Conservation (phyloP, 768 basidiomycete species). For the Boletus reticuloceps region DNA sequence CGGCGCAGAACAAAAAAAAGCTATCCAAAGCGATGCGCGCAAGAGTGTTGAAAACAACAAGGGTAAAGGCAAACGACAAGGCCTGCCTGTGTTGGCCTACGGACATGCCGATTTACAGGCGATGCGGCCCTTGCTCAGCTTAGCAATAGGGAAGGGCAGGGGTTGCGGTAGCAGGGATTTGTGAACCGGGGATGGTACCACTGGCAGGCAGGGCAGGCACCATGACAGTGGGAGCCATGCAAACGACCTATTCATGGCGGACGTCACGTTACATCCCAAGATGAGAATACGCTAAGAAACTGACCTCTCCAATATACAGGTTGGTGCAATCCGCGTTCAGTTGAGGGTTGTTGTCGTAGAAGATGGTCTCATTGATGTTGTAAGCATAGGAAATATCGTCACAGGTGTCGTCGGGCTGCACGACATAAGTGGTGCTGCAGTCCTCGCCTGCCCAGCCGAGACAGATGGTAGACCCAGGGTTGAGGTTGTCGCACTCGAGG, state of each 20-base stretch:
- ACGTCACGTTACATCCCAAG: not conserved
- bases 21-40: conserved; percentile 1
- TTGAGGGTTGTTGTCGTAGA: conserved; percentile 75
- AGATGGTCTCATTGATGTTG: conserved; percentile 50
- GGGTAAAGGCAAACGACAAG: conserved; percentile 21
- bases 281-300: conserved; percentile 12
- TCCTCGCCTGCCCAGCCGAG: conserved; percentile 59
- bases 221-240: conserved; percentile 39
- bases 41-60: not conserved
- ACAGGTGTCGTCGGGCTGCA: conserved; percentile 57
- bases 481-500: conserved; percentile 56
- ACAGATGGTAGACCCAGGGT: conserved; percentile 51
- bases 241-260: conserved; percentile 45
- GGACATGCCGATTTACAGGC: conserved; percentile 5
- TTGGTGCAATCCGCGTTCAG: conserved; percentile 55
- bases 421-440: conserved; percentile 59
- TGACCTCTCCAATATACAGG: conserved; percentile 75
- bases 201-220: conserved; percentile 45
- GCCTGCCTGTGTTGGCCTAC: conserved; percentile 24
- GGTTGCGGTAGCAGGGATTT: conserved; percentile 34
- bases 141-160: conserved; percentile 49
- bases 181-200: conserved; percentile 25
- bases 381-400: conserved; percentile 39
- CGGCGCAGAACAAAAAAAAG: not conserved
- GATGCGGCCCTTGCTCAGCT: not conserved